These are phyloP conservation scores for Corynespora cassiicola DNA, from an alignment of 2,329 filamentous ascomycete species.

Conservation along the genomic window DNA sequence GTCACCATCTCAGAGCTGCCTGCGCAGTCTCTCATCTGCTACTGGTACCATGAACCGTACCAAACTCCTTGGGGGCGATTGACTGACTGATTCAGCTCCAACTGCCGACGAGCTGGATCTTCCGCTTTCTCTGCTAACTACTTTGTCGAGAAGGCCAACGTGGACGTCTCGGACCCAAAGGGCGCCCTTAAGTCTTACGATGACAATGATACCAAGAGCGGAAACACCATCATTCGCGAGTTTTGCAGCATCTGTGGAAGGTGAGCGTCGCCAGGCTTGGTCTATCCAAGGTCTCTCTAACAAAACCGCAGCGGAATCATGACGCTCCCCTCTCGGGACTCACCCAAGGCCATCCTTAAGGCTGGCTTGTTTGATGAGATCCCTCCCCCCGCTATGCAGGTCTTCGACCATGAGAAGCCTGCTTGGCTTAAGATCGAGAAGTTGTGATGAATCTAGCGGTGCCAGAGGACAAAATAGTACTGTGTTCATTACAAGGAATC, in stretches of 20 bases:
- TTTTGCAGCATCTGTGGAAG: constrained; percentile 41
- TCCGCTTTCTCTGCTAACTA: constrained; percentile 28
- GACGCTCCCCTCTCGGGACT: constrained; percentile 23
- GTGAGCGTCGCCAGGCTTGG: constrained; percentile 13
- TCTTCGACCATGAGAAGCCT: constrained; percentile 27
- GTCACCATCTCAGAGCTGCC: constrained; percentile 30
- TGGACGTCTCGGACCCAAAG: constrained; percentile 27
- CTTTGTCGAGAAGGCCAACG: constrained; percentile 22
- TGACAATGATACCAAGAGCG: constrained; percentile 33
- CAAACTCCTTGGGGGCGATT: background rate
- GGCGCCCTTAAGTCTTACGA: constrained; percentile 29
- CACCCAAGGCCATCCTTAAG: constrained; percentile 29
- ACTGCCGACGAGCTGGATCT: constrained; percentile 36
- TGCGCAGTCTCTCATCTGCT: constrained; percentile 30
- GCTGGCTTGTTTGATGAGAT: constrained; percentile 33
- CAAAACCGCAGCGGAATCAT: constrained; percentile 13
- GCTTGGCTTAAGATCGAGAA: constrained; percentile 27
- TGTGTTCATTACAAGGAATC: no score
- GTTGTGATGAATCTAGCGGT: no score
- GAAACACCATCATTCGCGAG: constrained; percentile 31
- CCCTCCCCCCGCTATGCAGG: constrained; percentile 17
- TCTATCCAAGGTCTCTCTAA: background rate
- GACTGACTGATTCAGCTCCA: constrained; percentile 23
- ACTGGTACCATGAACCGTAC: constrained; percentile 25
- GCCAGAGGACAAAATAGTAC: no score